Evolutionary conservation across 2,329 filamentous ascomycete species (phyloP), one percentile per base, ranked within the genome.

Genomic region (Zasmidium cellare): DNA sequence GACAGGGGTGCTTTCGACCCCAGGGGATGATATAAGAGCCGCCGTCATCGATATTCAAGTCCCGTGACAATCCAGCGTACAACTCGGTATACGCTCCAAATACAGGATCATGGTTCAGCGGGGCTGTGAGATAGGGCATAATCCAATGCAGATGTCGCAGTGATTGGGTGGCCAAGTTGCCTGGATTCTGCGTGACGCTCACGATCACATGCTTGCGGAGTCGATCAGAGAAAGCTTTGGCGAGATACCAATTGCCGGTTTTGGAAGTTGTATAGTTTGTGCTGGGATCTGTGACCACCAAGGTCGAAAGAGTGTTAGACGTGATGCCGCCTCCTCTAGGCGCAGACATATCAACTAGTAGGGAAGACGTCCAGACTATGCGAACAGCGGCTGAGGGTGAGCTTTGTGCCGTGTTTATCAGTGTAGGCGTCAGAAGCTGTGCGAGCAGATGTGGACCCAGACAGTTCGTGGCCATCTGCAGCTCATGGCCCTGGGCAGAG

Each of bases 371-470:
- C 67, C 71, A 73, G 9, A 65, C 66, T 2, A 72, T 68, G 23
- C 71, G 64, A 2, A 72, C 70, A 7, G 64, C 63, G 45, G 66
- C 69, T 38, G 65, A 47, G 3, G 69, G 69, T 5, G 62, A 60
- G 9, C 61, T 58, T 5, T 61, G 54, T 9, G 69, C 69, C 14
- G 69, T 71, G 44, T 59, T 51, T 28, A 60, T 20, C n/a, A 72
- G 66, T 14, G 72, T 41, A 2, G 72, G 71, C 3, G 65, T 63
- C n/a, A 74, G 66, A 38, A 68, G 62, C 20, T 68, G 47, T n/a
- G 69, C 71, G 56, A 74, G 67, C n/a, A 74, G 63, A 60, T 59
- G 72, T n/a, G 67, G 71, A 1, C 71, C 72, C 11, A 74, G 65
- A 52, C 65, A 66, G 57, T 74, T 74, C 19, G 71, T 73, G 22